Evolutionary conservation across 352 stramenopile species (phyloP).

Genomic region (Phytophthora rubi): DNA sequence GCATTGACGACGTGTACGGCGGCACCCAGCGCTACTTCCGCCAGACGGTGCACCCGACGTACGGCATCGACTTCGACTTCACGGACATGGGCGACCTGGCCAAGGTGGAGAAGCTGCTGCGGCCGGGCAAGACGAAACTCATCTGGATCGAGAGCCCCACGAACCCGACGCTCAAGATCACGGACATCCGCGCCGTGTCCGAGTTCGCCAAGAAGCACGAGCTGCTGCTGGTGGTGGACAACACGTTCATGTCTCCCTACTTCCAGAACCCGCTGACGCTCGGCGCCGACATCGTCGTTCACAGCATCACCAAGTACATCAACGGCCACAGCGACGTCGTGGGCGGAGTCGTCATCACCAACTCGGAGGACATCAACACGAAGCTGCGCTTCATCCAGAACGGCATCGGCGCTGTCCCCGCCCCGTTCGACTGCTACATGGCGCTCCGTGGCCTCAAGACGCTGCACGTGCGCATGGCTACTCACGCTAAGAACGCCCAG

Average conservation of each 20-base stretch:
- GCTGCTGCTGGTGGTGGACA: constrained; percentile 93
- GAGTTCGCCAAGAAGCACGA: constrained; percentile 90
- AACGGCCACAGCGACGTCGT: constrained; percentile 95
- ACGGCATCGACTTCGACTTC: constrained; percentile 95
- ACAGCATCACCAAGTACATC: constrained; percentile 97
- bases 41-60: constrained; percentile 89
- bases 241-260: constrained; percentile 95
- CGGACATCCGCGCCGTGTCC: constrained; percentile 92
- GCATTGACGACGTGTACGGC: constrained; percentile 96
- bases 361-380: constrained; percentile 93
- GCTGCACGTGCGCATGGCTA: constrained; percentile 93
- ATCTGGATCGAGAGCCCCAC: constrained; percentile 94
- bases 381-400: constrained; percentile 95
- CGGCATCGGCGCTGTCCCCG: constrained; percentile 92
- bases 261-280: constrained; percentile 93
- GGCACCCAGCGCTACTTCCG: constrained; percentile 95
- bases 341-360: constrained; percentile 92
- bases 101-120: constrained; percentile 82
- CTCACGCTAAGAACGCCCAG: constrained; percentile 94
- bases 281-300: constrained; percentile 92
- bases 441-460: constrained; percentile 96
- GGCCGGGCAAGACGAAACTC: constrained; percentile 91
- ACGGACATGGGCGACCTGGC: constrained; percentile 92
- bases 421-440: constrained; percentile 95
- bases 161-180: constrained; percentile 96